These are phyloP conservation scores for Clohesyomyces aquaticus DNA, from an alignment of 495 filamentous ascomycete genomes.

Conservation along the genomic window DNA sequence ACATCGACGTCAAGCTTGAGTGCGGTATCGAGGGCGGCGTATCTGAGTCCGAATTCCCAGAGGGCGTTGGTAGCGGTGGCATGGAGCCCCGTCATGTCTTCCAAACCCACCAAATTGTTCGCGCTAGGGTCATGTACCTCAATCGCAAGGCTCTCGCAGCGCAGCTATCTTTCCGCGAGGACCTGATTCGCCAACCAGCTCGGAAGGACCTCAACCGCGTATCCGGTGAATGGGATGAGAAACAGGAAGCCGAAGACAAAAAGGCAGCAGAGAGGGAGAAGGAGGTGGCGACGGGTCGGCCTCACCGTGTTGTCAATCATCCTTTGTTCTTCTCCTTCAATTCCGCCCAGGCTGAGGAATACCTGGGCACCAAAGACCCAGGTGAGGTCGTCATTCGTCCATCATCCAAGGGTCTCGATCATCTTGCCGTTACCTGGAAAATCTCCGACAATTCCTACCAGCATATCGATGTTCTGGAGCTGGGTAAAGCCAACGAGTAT, in stretches of 20 bases:
- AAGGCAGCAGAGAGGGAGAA: slow-evolving; percentile 73
- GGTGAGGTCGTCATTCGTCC: slow-evolving; percentile 95
- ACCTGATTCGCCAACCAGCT: slow-evolving; percentile 71
- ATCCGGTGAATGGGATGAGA: slow-evolving; percentile 82
- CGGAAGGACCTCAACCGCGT: slow-evolving; percentile 67
- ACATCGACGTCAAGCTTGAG: slow-evolving; percentile 89
- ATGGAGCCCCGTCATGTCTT: slow-evolving; percentile 60
- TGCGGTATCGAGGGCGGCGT: slow-evolving; percentile 91
- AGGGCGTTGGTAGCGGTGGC: slow-evolving; percentile 58
- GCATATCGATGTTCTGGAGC: slow-evolving; percentile 94
- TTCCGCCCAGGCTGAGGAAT: slow-evolving; percentile 90
- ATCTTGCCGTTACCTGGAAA: slow-evolving; percentile 97
- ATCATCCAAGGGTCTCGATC: slow-evolving; percentile 89
- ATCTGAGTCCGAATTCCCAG: slow-evolving; percentile 69
- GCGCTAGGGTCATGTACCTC: slow-evolving; percentile 82
- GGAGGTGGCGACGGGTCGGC: slow-evolving; percentile 77
- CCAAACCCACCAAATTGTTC: slow-evolving; percentile 75
- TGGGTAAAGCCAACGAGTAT: slow-evolving; percentile 96
- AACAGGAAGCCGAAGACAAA: slow-evolving; percentile 75
- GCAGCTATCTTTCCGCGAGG: slow-evolving; percentile 81
- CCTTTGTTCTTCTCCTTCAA: slow-evolving; percentile 94
- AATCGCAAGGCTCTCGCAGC: slow-evolving; percentile 80
- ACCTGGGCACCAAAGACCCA: slow-evolving; percentile 75
- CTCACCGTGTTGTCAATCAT: slow-evolving; percentile 94
- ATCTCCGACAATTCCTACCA: slow-evolving; percentile 93